A percentile compares a stretch with the other conserved stretches of the same genome.
These are phyloP conservation scores for Eremomyces bilateralis DNA, from an alignment of 495 filamentous ascomycete genomes.

Conservation along the genomic window DNA sequence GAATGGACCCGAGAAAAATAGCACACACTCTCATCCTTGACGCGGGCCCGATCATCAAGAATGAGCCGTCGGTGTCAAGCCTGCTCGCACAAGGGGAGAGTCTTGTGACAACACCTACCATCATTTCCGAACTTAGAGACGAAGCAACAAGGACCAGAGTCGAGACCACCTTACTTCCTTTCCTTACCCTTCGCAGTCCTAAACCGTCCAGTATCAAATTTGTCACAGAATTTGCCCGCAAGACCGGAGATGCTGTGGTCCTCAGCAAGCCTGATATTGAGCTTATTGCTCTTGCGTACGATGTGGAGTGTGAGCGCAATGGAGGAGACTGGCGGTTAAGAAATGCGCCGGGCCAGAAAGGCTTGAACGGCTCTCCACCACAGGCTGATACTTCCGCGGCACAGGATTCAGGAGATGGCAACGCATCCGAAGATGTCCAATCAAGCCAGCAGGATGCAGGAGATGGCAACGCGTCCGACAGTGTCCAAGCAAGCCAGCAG, in stretches of 20 bases:
- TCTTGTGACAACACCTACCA: conserved; percentile 66
- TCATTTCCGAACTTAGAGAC: conserved; percentile 78
- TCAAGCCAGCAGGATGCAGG: background rate
- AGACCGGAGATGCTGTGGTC: conserved; percentile 74
- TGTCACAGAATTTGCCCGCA: conserved; percentile 67
- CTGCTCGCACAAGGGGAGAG: conserved; percentile 53
- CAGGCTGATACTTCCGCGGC: conserved; percentile 8
- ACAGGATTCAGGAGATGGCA: background rate
- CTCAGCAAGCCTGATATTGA: conserved; percentile 75
- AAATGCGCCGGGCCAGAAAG: conserved; percentile 54
- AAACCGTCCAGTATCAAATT: conserved; percentile 50
- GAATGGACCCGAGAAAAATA: too few relatives aligned
- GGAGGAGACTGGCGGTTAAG: conserved; percentile 66
- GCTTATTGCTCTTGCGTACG: conserved; percentile 75
- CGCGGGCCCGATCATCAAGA: conserved; percentile 76
- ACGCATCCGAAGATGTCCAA: background rate
- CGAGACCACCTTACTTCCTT: conserved; percentile 63
- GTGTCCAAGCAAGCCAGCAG: background rate
- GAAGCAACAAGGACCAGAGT: conserved; percentile 56
- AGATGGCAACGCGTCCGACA: background rate
- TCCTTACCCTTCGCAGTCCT: conserved; percentile 56
- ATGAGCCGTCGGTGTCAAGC: conserved; percentile 59
- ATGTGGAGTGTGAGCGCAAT: conserved; percentile 69
- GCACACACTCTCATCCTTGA: conserved; percentile 79
- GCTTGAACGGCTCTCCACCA: conserved; percentile 47